Percentiles rank a stretch among this genome's conserved stretches.
Conservation (phyloP, 768 basidiomycete species). For the Fistulinella prunicolor region DNA sequence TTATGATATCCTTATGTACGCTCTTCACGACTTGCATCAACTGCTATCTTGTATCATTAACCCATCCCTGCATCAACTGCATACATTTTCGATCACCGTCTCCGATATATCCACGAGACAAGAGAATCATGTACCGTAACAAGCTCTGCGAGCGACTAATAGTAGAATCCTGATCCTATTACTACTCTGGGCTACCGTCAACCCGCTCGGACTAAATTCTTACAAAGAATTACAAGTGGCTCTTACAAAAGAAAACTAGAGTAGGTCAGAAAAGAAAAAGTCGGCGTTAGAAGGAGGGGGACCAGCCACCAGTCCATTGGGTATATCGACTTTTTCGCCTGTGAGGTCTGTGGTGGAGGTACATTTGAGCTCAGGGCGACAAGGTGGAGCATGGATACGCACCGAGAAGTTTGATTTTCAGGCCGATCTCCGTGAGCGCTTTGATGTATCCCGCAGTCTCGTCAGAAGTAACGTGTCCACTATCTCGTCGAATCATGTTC, state of each 20-base stretch:
- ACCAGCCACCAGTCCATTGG: slow-evolving; percentile 72
- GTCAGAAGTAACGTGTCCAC: slow-evolving; percentile 78
- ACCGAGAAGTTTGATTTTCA: slow-evolving; percentile 90
- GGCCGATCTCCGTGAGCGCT: slow-evolving; percentile 84
- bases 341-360: slow-evolving; percentile 62
- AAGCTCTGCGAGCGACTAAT: slow-evolving; percentile 24
- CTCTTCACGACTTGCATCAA: slow-evolving; percentile 21
- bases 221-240: slow-evolving; percentile 16
- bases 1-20: slow-evolving; percentile 22
- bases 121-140: slow-evolving; percentile 21
- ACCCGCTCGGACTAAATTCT: not conserved
- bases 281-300: slow-evolving; percentile 76
- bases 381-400: slow-evolving; percentile 29
- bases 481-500: slow-evolving; percentile 79
- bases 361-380: not conserved
- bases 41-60: slow-evolving; percentile 26
- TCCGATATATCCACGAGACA: slow-evolving; percentile 13
- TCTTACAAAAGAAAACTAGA: slow-evolving; percentile 23
- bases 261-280: slow-evolving; percentile 79
- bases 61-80: slow-evolving; percentile 57
- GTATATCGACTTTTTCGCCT: slow-evolving; percentile 88
- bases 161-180: slow-evolving; percentile 14
- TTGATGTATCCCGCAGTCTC: slow-evolving; percentile 87
- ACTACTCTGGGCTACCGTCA: slow-evolving; percentile 1
- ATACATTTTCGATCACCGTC: slow-evolving; percentile 28